These are phyloP conservation scores for Cladosporium oxysporum DNA, from an alignment of 2,329 filamentous ascomycete genomes.

Conservation along the genomic window DNA sequence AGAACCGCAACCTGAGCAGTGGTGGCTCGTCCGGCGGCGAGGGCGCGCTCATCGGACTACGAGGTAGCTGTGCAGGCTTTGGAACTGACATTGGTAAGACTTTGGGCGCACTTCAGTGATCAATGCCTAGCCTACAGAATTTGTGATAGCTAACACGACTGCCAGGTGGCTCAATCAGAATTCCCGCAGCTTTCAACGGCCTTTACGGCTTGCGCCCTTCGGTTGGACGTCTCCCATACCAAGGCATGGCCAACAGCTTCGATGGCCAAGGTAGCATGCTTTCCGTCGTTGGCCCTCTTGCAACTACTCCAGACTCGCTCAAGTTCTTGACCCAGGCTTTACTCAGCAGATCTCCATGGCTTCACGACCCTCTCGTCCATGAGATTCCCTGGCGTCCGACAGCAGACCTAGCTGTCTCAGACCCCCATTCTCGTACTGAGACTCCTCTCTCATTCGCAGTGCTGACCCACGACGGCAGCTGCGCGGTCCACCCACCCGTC, in stretches of 20 bases:
- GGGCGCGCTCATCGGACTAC: conserved; percentile 56
- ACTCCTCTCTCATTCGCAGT: conserved; percentile 56
- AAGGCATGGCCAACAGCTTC: conserved; percentile 63
- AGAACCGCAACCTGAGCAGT: conserved; percentile 54
- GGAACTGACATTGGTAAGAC: conserved; percentile 58
- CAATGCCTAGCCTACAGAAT: background rate
- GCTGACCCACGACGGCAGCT: conserved; percentile 53
- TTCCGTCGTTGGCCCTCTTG: conserved; percentile 65
- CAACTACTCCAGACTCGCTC: conserved; percentile 56
- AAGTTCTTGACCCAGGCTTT: conserved; percentile 59
- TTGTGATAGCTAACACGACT: background rate
- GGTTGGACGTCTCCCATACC: conserved; percentile 54
- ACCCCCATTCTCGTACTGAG: conserved; percentile 29
- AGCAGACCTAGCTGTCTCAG: conserved; percentile 41
- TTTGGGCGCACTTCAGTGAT: conserved; percentile 32
- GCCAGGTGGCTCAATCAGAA: conserved; percentile 56
- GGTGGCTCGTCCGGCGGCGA: conserved; percentile 64
- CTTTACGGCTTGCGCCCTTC: conserved; percentile 60
- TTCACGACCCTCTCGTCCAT: conserved; percentile 64
- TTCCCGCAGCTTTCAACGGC: conserved; percentile 62
- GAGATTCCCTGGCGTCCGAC: conserved; percentile 66
- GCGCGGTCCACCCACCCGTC: conserved; percentile 59
- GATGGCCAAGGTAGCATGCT: conserved; percentile 65
- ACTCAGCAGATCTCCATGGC: conserved; percentile 63
- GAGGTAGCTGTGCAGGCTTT: conserved; percentile 57